A percentile compares a stretch with the other conserved stretches of the same genome.
Evolutionary conservation across 139 green algal species (phyloP).

Genomic region (Auxenochlorella pyrenoidosa): DNA sequence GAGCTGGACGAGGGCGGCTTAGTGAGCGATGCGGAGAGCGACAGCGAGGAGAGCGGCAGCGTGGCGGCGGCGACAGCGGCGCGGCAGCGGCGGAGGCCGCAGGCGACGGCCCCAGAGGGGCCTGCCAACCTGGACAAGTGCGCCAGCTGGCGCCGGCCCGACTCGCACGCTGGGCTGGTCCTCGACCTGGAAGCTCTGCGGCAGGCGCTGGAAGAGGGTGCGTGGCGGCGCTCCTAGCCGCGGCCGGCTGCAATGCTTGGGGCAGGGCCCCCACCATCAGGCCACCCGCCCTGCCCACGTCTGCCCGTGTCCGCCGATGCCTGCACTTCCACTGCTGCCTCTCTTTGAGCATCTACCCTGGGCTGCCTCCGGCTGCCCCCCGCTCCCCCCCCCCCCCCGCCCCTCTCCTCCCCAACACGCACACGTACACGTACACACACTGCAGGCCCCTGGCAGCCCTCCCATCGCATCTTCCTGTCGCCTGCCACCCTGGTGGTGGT

Average conservation of each 20-base stretch:
- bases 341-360: no score
- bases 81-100: neutral
- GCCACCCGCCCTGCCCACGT: neutral
- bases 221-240: neutral
- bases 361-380: no score
- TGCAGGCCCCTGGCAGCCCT: neutral
- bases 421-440: no score
- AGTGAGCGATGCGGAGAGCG: neutral
- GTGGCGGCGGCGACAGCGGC: neutral
- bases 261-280: neutral
- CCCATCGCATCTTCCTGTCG: slow-evolving; percentile 79
- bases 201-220: neutral
- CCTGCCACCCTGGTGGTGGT: slow-evolving; percentile 93
- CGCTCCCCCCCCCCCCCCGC: no score
- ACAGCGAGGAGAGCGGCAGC: neutral
- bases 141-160: neutral
- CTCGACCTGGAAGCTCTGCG: neutral
- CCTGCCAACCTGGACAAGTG: neutral
- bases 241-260: neutral
- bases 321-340: no score
- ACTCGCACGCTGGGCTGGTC: neutral
- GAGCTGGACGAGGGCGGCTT: neutral
- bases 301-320: no score
- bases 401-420: no score
- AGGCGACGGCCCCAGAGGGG: neutral